Evolutionary conservation across 2,329 filamentous ascomycete species (phyloP), one percentile per base, ranked within the genome.

Genomic region (Penicillium sp.): DNA sequence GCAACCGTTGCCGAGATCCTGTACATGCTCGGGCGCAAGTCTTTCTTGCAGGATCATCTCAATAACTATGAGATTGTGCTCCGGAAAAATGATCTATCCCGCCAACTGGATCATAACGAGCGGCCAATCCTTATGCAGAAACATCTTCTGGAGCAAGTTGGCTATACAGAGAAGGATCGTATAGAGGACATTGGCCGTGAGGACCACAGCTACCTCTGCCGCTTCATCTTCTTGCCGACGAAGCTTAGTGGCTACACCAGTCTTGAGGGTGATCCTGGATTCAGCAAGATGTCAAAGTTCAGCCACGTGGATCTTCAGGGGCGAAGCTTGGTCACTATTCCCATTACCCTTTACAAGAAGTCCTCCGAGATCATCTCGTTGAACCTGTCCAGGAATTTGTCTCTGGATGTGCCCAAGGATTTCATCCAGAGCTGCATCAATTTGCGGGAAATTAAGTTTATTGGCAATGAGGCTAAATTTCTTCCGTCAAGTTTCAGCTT

Each of bases 41-140:
- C 94, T 2, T 95, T 95, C 68, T 84, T 97, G 38, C 90, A 93
- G 59, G 94, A 97, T 69, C 91, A 92, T 65, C 80, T 96, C 60
- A 91, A 95, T 70, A 97, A 97, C 68, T 99, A 97, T 75, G 92
- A 97, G 74, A 96, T 99, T 62, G 90, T 98, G 43, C 86, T 99
- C 82, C 92, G 90, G 69, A 97, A 96, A 78, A 93, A 97, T 74
- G 92, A 96, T 68, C 85, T 96, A 25, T 90, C 92, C 19, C 87
- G 93, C 49, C 91, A 97, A 61, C 83, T 99, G 13, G 85, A 88
- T 54, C 84, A 88, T 4, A 84, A 84, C 14, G 95, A 99, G 77
- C 86, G 92, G 48, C 95, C 95, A 0, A 83, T 98, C 38, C 83
- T 95, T 26, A 92, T 99, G 71, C 95, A 99, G 75, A 98, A 97